Evolutionary conservation across 371 early-diverging fungal species (phyloP).

Genomic region (Mucor mucedo): DNA sequence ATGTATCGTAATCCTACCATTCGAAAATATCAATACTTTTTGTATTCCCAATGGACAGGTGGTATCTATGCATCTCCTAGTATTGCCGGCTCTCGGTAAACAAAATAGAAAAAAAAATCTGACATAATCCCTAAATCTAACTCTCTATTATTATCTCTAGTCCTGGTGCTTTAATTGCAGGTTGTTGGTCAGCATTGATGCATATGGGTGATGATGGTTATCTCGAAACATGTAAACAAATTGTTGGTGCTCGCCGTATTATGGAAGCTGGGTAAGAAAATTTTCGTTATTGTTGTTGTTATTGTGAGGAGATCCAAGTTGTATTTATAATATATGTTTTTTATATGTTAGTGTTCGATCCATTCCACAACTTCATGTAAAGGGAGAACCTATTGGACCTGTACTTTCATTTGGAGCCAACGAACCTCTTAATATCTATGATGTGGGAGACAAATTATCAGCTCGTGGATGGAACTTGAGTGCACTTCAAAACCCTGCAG

Average conservation of each 20-base stretch:
- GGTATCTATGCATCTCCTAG: slow-evolving; percentile 96
- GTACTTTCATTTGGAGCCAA: slow-evolving; percentile 88
- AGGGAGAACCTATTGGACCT: slow-evolving; percentile 85
- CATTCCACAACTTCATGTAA: slow-evolving; percentile 79
- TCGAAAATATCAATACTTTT: slow-evolving; percentile 91
- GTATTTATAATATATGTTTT: background rate
- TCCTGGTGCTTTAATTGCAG: slow-evolving; percentile 94
- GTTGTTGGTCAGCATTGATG: slow-evolving; percentile 94
- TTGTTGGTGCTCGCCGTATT: slow-evolving; percentile 76
- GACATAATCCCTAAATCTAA: slow-evolving; percentile 23
- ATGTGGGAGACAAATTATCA: slow-evolving; percentile 80
- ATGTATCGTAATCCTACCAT: slow-evolving; percentile 84
- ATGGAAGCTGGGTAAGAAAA: slow-evolving; percentile 58
- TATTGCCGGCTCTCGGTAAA: slow-evolving; percentile 84
- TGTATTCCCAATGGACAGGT: slow-evolving; percentile 91
- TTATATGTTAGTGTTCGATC: slow-evolving; percentile 42
- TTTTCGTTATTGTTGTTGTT: background rate
- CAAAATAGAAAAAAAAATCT: slow-evolving; percentile 34
- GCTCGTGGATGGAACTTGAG: slow-evolving; percentile 86
- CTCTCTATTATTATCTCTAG: background rate
- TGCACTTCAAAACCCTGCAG: slow-evolving; percentile 87
- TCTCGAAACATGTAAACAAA: slow-evolving; percentile 77
- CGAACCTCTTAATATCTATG: slow-evolving; percentile 77
- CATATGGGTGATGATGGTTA: slow-evolving; percentile 89
- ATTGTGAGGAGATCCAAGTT: no score